Conservation (phyloP, 495 filamentous ascomycete genomes). For the Neurospora sp. region DNA sequence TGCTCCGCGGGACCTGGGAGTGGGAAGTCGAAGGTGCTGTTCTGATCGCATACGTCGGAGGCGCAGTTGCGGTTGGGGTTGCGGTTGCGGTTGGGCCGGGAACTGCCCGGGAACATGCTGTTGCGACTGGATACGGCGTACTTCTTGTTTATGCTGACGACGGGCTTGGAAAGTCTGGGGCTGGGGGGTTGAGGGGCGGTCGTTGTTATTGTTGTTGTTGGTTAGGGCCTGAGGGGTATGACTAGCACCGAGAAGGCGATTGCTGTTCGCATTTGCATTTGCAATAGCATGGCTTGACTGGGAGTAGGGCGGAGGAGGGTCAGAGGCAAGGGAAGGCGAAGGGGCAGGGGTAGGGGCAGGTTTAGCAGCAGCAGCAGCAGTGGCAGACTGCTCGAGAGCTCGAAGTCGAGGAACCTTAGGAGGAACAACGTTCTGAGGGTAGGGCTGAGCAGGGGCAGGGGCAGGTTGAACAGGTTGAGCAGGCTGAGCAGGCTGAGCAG, state of each 20-base stretch:
- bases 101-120: not conserved
- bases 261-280: not conserved
- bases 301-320: not conserved
- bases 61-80: no score
- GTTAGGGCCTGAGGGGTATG: not conserved
- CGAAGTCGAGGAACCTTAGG: not conserved
- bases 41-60: not conserved
- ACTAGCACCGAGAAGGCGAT: no score
- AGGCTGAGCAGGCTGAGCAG: no score
- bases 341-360: not conserved
- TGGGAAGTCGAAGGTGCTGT: no score
- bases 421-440: not conserved
- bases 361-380: not conserved
- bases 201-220: not conserved
- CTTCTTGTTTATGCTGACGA: not conserved
- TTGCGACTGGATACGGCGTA: not conserved
- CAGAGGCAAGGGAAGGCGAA: not conserved
- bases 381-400: not conserved
- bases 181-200: not conserved
- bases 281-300: not conserved
- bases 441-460: not conserved
- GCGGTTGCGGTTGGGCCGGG: no score
- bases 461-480: no score
- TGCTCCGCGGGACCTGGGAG: not conserved
- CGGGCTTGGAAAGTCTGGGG: not conserved